Percentiles rank a stretch among this genome's conserved stretches.
phyloP scores from a whole-genome alignment of 805 yeast genomes.

The Kuraishia hungarica region DNA sequence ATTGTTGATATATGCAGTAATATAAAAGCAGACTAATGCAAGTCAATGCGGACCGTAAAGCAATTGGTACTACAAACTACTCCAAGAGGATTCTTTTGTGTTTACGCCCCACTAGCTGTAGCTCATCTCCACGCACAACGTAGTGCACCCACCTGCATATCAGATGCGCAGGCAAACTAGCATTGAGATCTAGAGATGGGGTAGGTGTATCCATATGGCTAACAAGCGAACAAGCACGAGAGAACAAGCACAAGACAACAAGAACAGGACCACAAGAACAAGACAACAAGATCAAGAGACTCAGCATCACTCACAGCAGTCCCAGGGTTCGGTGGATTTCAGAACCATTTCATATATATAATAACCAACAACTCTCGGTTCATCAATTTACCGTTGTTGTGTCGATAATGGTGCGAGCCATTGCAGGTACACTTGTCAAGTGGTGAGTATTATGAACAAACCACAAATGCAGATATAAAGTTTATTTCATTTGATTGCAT shows the following conservation, averaged over 20 bases:
- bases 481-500: not conserved
- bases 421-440: conserved; percentile 44
- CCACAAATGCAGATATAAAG: not conserved
- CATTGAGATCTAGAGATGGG: too few species aligned
- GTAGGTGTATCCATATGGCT: too few species aligned
- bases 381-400: too few species aligned
- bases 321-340: too few species aligned
- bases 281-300: too few species aligned
- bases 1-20: too few species aligned
- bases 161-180: not conserved
- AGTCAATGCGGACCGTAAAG: too few species aligned
- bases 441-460: conserved; percentile 29
- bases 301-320: too few species aligned
- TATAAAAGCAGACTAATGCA: too few species aligned
- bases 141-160: not conserved
- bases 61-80: too few species aligned
- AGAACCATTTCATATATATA: too few species aligned
- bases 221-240: not conserved
- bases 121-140: not conserved
- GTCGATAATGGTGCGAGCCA: conserved; percentile 23
- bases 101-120: not conserved
- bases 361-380: too few species aligned
- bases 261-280: not conserved
- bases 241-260: not conserved
- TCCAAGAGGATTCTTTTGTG: not conserved